Evolutionary conservation across 495 filamentous ascomycete species (phyloP).

Genomic region (Hypomontagnella monticulosa): DNA sequence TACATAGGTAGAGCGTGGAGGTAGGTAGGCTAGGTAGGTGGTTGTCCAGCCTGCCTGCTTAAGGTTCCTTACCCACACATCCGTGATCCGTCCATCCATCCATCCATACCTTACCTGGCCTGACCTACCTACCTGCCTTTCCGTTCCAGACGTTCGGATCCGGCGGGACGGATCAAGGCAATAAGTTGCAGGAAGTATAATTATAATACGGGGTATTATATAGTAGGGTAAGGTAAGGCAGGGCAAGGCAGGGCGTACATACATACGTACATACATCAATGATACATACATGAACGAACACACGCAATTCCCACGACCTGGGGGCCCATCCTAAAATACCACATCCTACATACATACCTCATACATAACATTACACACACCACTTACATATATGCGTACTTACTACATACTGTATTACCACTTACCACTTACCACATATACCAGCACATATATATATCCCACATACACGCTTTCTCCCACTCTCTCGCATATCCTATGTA

Average conservation of each 20-base stretch:
- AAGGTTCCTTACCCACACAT: too few relatives aligned
- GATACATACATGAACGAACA: too few relatives aligned
- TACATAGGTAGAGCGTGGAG: constrained; percentile 1
- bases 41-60: too few relatives aligned
- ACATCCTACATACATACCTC: background rate
- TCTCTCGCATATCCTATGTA: too few relatives aligned
- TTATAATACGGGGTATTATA: background rate
- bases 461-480: too few relatives aligned
- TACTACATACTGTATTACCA: background rate
- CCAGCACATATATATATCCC: background rate
- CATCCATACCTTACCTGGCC: background rate
- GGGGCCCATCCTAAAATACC: background rate
- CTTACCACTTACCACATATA: too few relatives aligned
- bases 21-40: too few relatives aligned
- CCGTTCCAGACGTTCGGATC: constrained; percentile 30
- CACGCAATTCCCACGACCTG: constrained; percentile 1
- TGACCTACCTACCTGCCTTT: constrained; percentile 1
- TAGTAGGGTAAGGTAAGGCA: constrained; percentile 2
- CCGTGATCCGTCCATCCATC: background rate
- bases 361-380: background rate
- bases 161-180: constrained; percentile 17
- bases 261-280: background rate
- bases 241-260: background rate
- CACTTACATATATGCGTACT: too few relatives aligned
- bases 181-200: too few relatives aligned